phyloP scores from a whole-genome alignment of 768 basidiomycete species.

The Clavulina sp. region DNA sequence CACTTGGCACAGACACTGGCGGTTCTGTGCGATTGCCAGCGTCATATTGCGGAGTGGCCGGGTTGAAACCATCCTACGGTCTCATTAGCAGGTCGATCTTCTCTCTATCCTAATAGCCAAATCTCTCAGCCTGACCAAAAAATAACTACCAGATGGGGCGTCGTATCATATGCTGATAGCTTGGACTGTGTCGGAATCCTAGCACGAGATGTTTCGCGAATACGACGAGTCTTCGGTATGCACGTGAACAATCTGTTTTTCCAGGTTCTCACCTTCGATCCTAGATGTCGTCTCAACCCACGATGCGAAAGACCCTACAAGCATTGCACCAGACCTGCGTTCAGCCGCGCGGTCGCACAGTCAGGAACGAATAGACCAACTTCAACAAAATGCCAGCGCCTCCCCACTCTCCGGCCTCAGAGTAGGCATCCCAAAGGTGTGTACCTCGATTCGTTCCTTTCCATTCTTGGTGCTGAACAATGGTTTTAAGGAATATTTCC shows the following conservation, averaged over 20 bases:
- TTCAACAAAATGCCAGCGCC: neutral
- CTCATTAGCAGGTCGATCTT: slow-evolving; percentile 58
- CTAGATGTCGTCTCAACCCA: slow-evolving; percentile 31
- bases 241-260: slow-evolving; percentile 2
- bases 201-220: slow-evolving; percentile 32
- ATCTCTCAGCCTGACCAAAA: neutral
- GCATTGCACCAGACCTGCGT: slow-evolving; percentile 29
- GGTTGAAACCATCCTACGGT: slow-evolving; percentile 91
- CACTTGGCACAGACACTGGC: slow-evolving; percentile 87
- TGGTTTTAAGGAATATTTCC: slow-evolving; percentile 77
- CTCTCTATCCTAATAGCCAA: neutral
- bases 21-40: slow-evolving; percentile 89
- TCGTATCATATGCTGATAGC: slow-evolving; percentile 87
- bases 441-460: slow-evolving; percentile 4
- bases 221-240: slow-evolving; percentile 48
- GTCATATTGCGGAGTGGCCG: slow-evolving; percentile 81
- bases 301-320: slow-evolving; percentile 62
- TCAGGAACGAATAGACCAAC: neutral
- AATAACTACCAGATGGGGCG: slow-evolving; percentile 46
- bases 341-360: slow-evolving; percentile 18
- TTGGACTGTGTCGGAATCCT: slow-evolving; percentile 87
- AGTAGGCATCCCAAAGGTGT: slow-evolving; percentile 60
- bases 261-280: neutral
- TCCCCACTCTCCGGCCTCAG: slow-evolving; percentile 31
- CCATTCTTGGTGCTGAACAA: neutral